Evolutionary conservation across 441 rosid species (phyloP), one percentile per base, ranked within the genome.

Genomic region (Populus hybrid): DNA sequence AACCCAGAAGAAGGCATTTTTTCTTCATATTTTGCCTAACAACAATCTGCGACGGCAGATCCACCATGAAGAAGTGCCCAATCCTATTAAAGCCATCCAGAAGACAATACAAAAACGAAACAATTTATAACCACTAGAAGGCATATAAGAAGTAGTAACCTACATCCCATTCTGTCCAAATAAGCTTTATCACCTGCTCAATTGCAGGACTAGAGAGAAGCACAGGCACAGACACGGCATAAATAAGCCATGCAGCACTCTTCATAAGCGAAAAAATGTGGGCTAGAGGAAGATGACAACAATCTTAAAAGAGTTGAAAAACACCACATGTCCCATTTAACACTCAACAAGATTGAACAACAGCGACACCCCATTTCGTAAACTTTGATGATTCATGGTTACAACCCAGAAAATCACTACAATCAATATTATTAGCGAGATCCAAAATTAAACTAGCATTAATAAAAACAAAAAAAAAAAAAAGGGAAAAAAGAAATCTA

Each of bases 401-500:
- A 53, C 21, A 53, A 53, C 63, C 8, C 3, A 53, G 21, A 53
- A 14, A 14, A 46, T 14, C 20, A 46, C 57, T 46, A 46, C 57
- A 46, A 46, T 46, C 57, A 46, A 14, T 46, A 5, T 46, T 46
- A 46, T 12, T 46, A 14, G 57, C 57, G 1, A 3, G 6, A 46
- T 46, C 57, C 18, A 46, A 12, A 46, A 46, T 14, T 12, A 46
- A 46, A 46, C 57, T 46, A 46, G 20, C 57, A 46, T 46, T 8
- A 38, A 73, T 5, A 23, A 28, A 63, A 64, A 16, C 14, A 40
- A 23, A 23, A 23, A 23, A 23, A 23, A 23, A 38, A 38, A 38
- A 38, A 2, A 40, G 4, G 50, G 26, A 57, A 65, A 65, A 34
- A 8, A 10, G 14, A 36, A 6, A 10, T 28, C 89, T 83, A 93